Percentiles rank a stretch among this genome's conserved stretches.
Evolutionary conservation across 2,329 filamentous ascomycete species (phyloP).

Genomic region (Talaromyces piceae): DNA sequence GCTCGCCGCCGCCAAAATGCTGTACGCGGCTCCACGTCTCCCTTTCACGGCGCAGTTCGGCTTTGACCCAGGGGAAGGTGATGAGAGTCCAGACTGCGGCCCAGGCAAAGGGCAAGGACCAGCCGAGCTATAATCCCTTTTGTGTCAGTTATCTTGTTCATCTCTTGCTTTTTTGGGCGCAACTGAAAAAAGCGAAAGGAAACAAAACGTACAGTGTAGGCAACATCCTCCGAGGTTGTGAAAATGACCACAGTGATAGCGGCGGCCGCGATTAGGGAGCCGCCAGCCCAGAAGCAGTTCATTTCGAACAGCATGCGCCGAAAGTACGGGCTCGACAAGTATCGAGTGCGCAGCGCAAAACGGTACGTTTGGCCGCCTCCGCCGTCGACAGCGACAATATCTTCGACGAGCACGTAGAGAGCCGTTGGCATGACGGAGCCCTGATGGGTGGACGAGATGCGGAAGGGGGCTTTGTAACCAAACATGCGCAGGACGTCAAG

Average conservation of each 20-base stretch:
- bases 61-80: constrained; percentile 41
- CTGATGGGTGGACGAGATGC: constrained; percentile 57
- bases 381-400: constrained; percentile 60
- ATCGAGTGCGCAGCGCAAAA: constrained; percentile 44
- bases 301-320: constrained; percentile 47
- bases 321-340: constrained; percentile 48
- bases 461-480: constrained; percentile 49
- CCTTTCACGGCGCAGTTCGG: constrained; percentile 39
- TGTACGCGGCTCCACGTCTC: constrained; percentile 32
- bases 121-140: constrained; percentile 34
- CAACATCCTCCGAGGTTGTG: constrained; percentile 41
- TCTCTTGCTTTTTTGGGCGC: background rate
- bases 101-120: constrained; percentile 38
- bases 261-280: constrained; percentile 41
- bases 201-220: constrained; percentile 35
- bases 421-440: constrained; percentile 53
- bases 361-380: constrained; percentile 50
- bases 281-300: constrained; percentile 52
- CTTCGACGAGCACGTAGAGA: constrained; percentile 59
- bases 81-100: constrained; percentile 37
- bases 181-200: background rate
- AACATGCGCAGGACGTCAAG: constrained; percentile 36
- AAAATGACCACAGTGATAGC: constrained; percentile 44
- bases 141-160: background rate
- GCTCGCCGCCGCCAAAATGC: constrained; percentile 25